These are phyloP conservation scores for Gliomastix tumulicola DNA, from an alignment of 2,329 filamentous ascomycete species.

Conservation along the genomic window DNA sequence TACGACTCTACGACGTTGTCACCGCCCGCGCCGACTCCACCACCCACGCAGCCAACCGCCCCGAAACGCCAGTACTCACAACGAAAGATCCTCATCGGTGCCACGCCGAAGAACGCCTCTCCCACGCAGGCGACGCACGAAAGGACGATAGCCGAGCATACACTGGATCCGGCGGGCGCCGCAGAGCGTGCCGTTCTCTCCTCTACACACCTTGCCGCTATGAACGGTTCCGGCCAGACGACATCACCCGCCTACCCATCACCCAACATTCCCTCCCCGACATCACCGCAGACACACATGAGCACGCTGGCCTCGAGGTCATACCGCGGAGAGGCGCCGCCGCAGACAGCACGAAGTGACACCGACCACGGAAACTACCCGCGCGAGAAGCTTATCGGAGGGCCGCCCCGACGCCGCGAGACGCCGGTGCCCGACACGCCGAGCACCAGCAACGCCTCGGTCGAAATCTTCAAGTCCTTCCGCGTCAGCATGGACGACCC, in stretches of 20 bases:
- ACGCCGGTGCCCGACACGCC: slow-evolving; percentile 58
- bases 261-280: slow-evolving; percentile 64
- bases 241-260: slow-evolving; percentile 51
- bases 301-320: slow-evolving; percentile 53
- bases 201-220: slow-evolving; percentile 62
- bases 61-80: slow-evolving; percentile 69
- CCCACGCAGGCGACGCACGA: slow-evolving; percentile 69
- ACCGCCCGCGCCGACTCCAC: slow-evolving; percentile 50
- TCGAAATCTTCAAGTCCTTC: slow-evolving; percentile 99
- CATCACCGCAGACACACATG: slow-evolving; percentile 53
- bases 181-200: slow-evolving; percentile 60
- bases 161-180: slow-evolving; percentile 62
- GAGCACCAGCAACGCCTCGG: slow-evolving; percentile 46
- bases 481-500: slow-evolving; percentile 96
- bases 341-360: slow-evolving; percentile 14
- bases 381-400: slow-evolving; percentile 15
- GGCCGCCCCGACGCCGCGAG: slow-evolving; percentile 49
- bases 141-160: slow-evolving; percentile 54
- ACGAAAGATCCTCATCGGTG: slow-evolving; percentile 65
- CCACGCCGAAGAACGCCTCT: slow-evolving; percentile 68
- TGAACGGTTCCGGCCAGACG: slow-evolving; percentile 55
- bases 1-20: slow-evolving; percentile 42
- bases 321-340: slow-evolving; percentile 50
- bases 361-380: slow-evolving; percentile 10
- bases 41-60: slow-evolving; percentile 40